These are phyloP conservation scores for Pelargonium myrrhifolium DNA, from an alignment of 441 rosid species.

Conservation along the genomic window DNA sequence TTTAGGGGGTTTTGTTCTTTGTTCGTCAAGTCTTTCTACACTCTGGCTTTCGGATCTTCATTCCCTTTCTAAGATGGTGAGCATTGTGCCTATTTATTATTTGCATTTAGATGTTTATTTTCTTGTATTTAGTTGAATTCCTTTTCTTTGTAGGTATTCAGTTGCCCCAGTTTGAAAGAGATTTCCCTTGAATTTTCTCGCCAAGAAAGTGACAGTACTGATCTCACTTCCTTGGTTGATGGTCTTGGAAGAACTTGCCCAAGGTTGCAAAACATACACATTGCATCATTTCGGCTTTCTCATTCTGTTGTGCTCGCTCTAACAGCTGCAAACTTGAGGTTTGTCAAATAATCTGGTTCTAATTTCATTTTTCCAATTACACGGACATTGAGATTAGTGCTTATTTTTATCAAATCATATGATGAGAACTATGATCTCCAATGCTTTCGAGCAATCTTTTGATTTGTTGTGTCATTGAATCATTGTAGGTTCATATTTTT, in stretches of 20 bases:
- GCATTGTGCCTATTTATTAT: neutral
- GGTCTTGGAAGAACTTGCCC: slow-evolving; percentile 67
- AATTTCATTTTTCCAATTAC: neutral
- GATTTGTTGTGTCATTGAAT: neutral
- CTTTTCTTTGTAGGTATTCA: slow-evolving; percentile 40
- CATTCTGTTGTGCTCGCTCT: slow-evolving; percentile 76
- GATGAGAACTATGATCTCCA: neutral
- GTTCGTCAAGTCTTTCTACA: slow-evolving; percentile 69
- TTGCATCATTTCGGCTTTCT: slow-evolving; percentile 72
- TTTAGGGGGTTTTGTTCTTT: slow-evolving; percentile 65
- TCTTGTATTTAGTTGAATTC: slow-evolving; percentile 6
- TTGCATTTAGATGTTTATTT: neutral
- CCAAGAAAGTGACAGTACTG: slow-evolving; percentile 70
- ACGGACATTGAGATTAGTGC: neutral
- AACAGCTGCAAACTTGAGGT: slow-evolving; percentile 77
- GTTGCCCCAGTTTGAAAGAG: slow-evolving; percentile 76
- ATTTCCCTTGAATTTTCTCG: slow-evolving; percentile 72
- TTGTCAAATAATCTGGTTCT: slow-evolving; percentile 17
- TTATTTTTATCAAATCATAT: neutral
- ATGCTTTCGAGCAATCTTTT: neutral
- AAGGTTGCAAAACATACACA: slow-evolving; percentile 69
- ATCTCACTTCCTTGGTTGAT: slow-evolving; percentile 55
- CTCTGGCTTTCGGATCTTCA: slow-evolving; percentile 83
- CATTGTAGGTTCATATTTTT: neutral
- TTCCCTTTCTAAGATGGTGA: slow-evolving; percentile 77